phyloP scores from a whole-genome alignment of 345 rosid species.

The Turritis glabra region DNA sequence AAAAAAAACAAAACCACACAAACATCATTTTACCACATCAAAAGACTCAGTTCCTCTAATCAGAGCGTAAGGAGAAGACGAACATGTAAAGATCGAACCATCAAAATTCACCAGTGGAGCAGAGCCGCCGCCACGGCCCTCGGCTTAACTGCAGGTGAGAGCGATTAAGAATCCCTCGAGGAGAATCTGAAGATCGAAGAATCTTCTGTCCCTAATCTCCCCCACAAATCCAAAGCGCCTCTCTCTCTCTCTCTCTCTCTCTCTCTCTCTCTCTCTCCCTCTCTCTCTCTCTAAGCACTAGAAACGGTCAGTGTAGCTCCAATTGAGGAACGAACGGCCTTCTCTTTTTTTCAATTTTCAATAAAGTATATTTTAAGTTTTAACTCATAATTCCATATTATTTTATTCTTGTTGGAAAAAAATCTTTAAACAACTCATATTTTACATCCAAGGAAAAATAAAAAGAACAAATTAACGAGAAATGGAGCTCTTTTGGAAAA shows the following conservation, averaged over 20 bases:
- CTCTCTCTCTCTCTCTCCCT: background rate
- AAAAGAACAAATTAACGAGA: background rate
- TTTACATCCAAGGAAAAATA: no score
- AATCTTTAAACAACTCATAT: background rate
- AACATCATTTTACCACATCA: background rate
- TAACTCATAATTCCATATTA: background rate
- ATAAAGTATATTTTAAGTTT: background rate
- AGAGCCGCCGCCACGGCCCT: conserved; percentile 15
- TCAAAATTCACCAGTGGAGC: conserved; percentile 14
- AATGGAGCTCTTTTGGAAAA: background rate
- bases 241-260: background rate
- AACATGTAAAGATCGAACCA: conserved; percentile 16
- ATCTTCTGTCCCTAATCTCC: background rate
- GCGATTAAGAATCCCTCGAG: background rate
- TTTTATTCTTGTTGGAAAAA: background rate
- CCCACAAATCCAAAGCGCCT: conserved; percentile 6
- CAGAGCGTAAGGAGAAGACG: background rate
- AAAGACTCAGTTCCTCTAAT: background rate
- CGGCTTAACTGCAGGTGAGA: background rate
- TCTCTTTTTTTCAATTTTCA: conserved; percentile 20
- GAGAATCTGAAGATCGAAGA: conserved; percentile 21
- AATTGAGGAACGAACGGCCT: conserved; percentile 40
- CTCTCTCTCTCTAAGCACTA: background rate
- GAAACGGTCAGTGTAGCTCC: conserved; percentile 44
- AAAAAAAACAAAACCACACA: background rate